Evolutionary conservation across 768 basidiomycete species (phyloP).

Genomic region (Rhodotorula graminis): DNA sequence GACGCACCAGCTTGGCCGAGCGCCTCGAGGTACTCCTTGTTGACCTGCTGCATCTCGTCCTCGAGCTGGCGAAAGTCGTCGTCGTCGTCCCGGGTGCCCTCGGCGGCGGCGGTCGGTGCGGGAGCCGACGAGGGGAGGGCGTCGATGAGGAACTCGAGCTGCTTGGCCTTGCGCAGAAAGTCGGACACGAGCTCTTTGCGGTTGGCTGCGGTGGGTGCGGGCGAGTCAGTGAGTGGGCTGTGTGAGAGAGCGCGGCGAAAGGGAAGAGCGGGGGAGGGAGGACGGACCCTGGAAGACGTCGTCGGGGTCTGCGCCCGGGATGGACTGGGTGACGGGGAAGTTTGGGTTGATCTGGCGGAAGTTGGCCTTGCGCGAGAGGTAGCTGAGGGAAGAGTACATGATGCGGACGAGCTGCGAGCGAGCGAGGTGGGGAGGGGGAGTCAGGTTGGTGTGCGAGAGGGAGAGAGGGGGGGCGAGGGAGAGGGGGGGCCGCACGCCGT

Average conservation of each 20-base stretch:
- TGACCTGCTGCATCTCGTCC: conserved; percentile 50
- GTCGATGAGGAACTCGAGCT: conserved; percentile 77
- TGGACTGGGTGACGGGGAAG: conserved; percentile 76
- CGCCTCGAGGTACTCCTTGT: conserved; percentile 68
- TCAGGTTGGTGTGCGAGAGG: not conserved
- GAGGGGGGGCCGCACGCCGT: conserved; percentile 57
- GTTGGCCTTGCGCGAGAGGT: conserved; percentile 69
- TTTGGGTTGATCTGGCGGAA: conserved; percentile 72
- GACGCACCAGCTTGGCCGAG: conserved; percentile 71
- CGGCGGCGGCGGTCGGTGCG: not conserved
- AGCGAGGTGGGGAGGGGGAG: not conserved
- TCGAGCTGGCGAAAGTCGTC: conserved; percentile 57
- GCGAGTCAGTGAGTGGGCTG: not conserved
- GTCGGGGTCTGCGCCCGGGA: conserved; percentile 54
- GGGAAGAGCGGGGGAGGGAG: not conserved
- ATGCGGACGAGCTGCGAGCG: conserved; percentile 69
- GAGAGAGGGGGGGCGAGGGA: not conserved
- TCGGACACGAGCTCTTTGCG: conserved; percentile 77
- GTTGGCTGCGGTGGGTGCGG: conserved; percentile 57
- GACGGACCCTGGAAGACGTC: conserved; percentile 18
- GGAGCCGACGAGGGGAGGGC: conserved; percentile 50
- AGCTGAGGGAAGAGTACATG: conserved; percentile 75
- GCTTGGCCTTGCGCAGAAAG: conserved; percentile 78
- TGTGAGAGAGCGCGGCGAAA: not conserved
- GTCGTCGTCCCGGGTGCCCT: conserved; percentile 52